phyloP scores from a whole-genome alignment of 1,284 basidiomycete genomes.

The Porodaedalea pini region DNA sequence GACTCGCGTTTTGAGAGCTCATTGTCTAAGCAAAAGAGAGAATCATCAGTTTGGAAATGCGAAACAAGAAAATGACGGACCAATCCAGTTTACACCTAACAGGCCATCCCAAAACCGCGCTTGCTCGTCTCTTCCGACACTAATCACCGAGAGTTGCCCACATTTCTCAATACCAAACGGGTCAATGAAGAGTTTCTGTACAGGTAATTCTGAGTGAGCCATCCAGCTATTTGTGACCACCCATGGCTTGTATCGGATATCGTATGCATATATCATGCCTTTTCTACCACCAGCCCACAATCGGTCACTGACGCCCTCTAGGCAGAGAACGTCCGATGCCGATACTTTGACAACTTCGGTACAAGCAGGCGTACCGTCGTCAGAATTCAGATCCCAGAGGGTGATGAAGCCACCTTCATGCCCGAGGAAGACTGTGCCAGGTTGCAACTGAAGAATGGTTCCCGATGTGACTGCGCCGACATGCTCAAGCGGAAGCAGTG shows the following conservation, averaged over 20 bases:
- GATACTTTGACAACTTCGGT: conserved; percentile 73
- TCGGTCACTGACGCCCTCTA: conserved; percentile 76
- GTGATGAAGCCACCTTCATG: conserved; percentile 91
- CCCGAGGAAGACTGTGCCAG: conserved; percentile 76
- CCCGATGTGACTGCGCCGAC: conserved; percentile 82
- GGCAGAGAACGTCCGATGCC: conserved; percentile 71
- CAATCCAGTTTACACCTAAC: conserved; percentile 81
- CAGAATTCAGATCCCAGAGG: conserved; percentile 62
- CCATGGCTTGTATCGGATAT: conserved; percentile 75
- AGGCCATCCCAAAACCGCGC: conserved; percentile 90
- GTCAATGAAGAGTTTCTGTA: conserved; percentile 71
- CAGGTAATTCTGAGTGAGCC: conserved; percentile 79
- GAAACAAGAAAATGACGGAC: conserved; percentile 41
- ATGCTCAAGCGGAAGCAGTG: conserved; percentile 54
- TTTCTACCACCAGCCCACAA: conserved; percentile 86
- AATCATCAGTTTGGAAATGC: conserved; percentile 10
- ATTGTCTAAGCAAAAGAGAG: conserved; percentile 48
- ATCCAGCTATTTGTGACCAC: conserved; percentile 85
- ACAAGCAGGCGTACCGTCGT: conserved; percentile 55
- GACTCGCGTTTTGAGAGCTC: conserved; percentile 73
- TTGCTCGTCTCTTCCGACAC: conserved; percentile 73
- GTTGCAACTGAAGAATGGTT: conserved; percentile 68
- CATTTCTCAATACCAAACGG: conserved; percentile 65
- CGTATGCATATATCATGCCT: conserved; percentile 83
- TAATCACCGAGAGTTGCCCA: conserved; percentile 68